A percentile compares a stretch with the other conserved stretches of the same genome.
Conservation (phyloP, 2,329 filamentous ascomycete genomes). For the Hypoxylon sp. region DNA sequence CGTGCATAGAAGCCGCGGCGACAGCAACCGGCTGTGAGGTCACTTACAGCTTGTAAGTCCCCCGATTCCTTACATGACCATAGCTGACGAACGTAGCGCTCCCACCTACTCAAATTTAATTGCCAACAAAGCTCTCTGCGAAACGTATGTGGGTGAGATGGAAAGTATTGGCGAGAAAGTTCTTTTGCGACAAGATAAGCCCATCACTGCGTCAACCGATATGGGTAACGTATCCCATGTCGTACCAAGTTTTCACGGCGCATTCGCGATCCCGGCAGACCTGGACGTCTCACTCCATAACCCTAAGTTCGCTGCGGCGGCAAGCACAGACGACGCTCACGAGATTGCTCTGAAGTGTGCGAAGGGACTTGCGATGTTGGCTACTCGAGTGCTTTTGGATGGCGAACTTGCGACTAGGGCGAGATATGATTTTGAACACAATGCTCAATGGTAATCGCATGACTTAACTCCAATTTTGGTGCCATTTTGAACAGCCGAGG, state of each 20-base stretch:
- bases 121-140: slow-evolving; percentile 62
- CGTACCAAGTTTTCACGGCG: slow-evolving; percentile 64
- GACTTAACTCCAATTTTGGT: neutral
- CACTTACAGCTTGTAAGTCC: slow-evolving; percentile 56
- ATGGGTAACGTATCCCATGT: slow-evolving; percentile 67
- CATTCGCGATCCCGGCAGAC: slow-evolving; percentile 61
- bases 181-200: slow-evolving; percentile 55
- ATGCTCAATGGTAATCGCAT: slow-evolving; percentile 29
- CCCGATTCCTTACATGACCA: neutral
- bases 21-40: slow-evolving; percentile 56
- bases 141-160: slow-evolving; percentile 63
- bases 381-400: slow-evolving; percentile 35
- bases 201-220: slow-evolving; percentile 62
- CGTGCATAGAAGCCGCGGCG: slow-evolving; percentile 57
- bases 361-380: slow-evolving; percentile 41
- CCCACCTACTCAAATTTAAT: slow-evolving; percentile 63
- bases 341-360: slow-evolving; percentile 53
- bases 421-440: slow-evolving; percentile 34
- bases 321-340: slow-evolving; percentile 64
- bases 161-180: slow-evolving; percentile 56
- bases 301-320: slow-evolving; percentile 61
- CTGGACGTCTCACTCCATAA: slow-evolving; percentile 58
- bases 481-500: neutral
- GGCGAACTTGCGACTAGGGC: slow-evolving; percentile 25
- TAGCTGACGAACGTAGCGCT: slow-evolving; percentile 44